Percentiles rank a stretch among this genome's conserved stretches.
Evolutionary conservation across 2,329 filamentous ascomycete species (phyloP).

Genomic region (Sporothrix variecibatus): DNA sequence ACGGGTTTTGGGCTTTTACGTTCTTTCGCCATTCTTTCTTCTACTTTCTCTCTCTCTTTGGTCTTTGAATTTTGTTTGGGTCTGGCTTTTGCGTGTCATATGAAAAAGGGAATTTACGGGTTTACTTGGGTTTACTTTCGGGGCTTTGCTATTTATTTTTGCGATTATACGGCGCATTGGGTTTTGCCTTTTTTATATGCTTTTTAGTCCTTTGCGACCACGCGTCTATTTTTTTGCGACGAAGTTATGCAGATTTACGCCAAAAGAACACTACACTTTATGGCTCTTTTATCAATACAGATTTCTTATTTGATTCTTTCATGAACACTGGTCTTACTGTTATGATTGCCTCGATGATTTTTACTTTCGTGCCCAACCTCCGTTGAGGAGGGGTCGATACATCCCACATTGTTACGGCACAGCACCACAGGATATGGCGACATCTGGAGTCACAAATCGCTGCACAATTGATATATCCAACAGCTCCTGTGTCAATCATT

Average conservation of each 20-base stretch:
- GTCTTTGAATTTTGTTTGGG: neutral
- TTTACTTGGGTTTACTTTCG: neutral
- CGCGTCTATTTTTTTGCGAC: neutral
- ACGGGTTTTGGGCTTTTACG: neutral
- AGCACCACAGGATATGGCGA: too few species aligned
- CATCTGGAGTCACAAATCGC: too few species aligned
- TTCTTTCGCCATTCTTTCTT: neutral
- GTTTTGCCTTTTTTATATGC: neutral
- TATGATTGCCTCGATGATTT: neutral
- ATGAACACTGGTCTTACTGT: neutral
- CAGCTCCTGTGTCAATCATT: too few species aligned
- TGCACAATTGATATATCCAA: too few species aligned
- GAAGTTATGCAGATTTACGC: constrained; percentile 11
- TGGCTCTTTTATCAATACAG: constrained; percentile 1
- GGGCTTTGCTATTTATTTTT: neutral
- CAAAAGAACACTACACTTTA: neutral
- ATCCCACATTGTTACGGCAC: too few species aligned
- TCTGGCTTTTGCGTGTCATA: constrained; percentile 9
- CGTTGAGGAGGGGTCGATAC: too few species aligned
- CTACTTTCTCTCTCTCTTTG: neutral
- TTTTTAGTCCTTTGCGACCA: neutral
- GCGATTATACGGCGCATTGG: neutral
- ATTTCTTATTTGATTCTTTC: neutral
- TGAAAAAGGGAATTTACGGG: neutral
- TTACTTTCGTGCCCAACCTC: too few species aligned